A percentile compares a stretch with the other conserved stretches of the same genome.
phyloP scores from a whole-genome alignment of 2,329 filamentous ascomycete species.

The Colletotrichum viniferum region DNA sequence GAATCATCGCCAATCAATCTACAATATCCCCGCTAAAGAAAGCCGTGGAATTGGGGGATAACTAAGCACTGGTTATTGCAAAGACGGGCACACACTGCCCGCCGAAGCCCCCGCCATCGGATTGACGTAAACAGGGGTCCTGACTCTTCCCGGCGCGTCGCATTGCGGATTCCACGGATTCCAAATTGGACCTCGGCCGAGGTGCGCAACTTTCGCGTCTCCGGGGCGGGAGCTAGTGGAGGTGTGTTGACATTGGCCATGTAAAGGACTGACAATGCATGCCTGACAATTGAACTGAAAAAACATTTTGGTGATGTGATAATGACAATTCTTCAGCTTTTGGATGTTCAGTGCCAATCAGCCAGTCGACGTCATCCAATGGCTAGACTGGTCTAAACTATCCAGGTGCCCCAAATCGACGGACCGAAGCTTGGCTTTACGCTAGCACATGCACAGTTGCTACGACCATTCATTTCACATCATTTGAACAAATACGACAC shows the following conservation, averaged over 20 bases:
- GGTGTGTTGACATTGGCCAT: neutral
- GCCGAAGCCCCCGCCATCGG: neutral
- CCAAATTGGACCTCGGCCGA: constrained; percentile 10
- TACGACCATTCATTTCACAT: neutral
- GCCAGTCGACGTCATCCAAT: neutral
- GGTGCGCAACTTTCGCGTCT: neutral
- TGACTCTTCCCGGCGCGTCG: neutral
- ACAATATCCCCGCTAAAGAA: constrained; percentile 4
- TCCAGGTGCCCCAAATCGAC: neutral
- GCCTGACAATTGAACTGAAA: neutral
- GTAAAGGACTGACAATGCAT: neutral
- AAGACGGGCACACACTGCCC: too few relatives aligned
- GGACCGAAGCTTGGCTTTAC: neutral
- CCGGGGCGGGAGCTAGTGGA: neutral
- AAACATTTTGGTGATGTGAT: neutral
- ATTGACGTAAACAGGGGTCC: neutral
- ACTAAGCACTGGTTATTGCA: constrained; percentile 2
- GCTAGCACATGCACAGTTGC: neutral
- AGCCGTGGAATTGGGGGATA: constrained; percentile 6
- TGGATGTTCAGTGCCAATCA: neutral
- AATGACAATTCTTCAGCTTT: neutral
- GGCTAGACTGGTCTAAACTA: neutral
- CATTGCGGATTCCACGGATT: neutral
- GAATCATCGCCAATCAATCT: constrained; percentile 15
- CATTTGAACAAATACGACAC: neutral